phyloP scores from a whole-genome alignment of 1,284 basidiomycete species.

The Mycena citricolor region DNA sequence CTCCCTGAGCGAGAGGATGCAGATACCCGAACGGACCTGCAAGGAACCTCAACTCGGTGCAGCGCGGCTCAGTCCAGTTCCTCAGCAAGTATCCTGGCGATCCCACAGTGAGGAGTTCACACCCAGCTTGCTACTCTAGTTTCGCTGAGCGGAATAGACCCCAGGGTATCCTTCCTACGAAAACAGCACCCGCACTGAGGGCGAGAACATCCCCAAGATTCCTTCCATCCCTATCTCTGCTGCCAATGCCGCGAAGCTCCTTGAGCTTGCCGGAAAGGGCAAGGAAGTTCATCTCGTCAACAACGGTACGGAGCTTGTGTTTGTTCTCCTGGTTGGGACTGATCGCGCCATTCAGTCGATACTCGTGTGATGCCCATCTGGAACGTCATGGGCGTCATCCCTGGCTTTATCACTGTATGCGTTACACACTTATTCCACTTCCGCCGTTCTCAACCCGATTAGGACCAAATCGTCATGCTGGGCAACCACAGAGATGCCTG shows the following conservation, averaged over 20 bases:
- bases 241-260: slow-evolving; percentile 51
- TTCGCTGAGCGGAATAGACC: too few relatives aligned
- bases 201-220: slow-evolving; percentile 66
- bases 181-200: slow-evolving; percentile 66
- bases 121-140: too few relatives aligned
- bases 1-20: not conserved
- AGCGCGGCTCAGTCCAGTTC: slow-evolving; percentile 80
- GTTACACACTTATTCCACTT: not conserved
- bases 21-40: slow-evolving; percentile 78
- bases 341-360: slow-evolving; percentile 44
- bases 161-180: slow-evolving; percentile 79
- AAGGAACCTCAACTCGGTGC: slow-evolving; percentile 68
- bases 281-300: slow-evolving; percentile 49
- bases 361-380: slow-evolving; percentile 59
- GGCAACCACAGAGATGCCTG: slow-evolving; percentile 85
- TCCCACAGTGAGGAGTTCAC: slow-evolving; percentile 43
- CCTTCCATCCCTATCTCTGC: slow-evolving; percentile 69
- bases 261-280: slow-evolving; percentile 40
- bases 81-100: slow-evolving; percentile 72
- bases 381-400: slow-evolving; percentile 87
- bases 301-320: slow-evolving; percentile 37
- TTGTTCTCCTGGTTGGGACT: not conserved
- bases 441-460: too few relatives aligned
- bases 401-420: slow-evolving; percentile 70
- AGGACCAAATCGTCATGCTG: slow-evolving; percentile 82